Conservation (phyloP, 257 asterid genomes). For the Handroanthus guayacan region DNA sequence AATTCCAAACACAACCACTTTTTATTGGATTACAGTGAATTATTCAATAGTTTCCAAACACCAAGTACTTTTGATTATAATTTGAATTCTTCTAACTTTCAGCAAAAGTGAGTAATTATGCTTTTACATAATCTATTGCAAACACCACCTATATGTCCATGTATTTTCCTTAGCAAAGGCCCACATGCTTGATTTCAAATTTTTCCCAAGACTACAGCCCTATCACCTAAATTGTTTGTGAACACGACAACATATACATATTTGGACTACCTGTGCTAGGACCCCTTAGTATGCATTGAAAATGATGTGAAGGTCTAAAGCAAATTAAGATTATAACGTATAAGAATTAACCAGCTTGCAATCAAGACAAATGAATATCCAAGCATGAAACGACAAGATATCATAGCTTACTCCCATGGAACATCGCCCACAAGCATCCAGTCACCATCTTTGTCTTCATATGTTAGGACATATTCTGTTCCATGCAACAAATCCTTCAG, state of each 20-base stretch:
- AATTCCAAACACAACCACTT: no score
- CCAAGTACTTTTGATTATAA: no score
- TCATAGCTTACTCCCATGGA: conserved; percentile 73
- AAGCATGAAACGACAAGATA: background rate
- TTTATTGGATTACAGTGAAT: no score
- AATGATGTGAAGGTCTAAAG: conserved; percentile 2
- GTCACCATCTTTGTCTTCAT: conserved; percentile 82
- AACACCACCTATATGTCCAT: background rate
- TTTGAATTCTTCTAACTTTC: no score
- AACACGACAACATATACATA: no score
- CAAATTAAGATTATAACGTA: background rate
- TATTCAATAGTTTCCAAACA: no score
- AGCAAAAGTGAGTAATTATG: no score
- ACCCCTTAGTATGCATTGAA: background rate
- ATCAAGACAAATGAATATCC: background rate
- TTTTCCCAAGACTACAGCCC: background rate
- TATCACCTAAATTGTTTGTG: no score
- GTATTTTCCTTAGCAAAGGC: background rate
- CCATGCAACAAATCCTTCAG: conserved; percentile 69
- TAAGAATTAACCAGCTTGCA: conserved; percentile 4
- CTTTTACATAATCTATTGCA: no score
- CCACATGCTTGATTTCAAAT: background rate
- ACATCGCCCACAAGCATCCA: conserved; percentile 90
- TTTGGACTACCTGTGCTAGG: no score
- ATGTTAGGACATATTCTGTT: conserved; percentile 74